Conservation (phyloP, 2,329 filamentous ascomycete species). For the Neofusicoccum umdonicola region DNA sequence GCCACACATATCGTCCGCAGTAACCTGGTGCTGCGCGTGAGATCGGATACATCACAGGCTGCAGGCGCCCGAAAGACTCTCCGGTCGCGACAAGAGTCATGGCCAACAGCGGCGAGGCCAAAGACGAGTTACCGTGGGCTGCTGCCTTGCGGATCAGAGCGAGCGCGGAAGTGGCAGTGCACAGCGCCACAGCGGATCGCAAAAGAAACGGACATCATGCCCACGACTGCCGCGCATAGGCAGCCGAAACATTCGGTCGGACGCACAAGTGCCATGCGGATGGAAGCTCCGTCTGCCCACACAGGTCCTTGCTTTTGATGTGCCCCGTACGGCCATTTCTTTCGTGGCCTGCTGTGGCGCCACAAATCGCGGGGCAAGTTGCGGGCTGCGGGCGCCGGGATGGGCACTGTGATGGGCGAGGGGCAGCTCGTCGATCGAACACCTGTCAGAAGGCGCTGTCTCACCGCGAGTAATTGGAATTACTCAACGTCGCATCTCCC, state of each 20-base stretch:
- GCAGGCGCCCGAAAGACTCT: not conserved
- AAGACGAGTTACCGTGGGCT: not conserved
- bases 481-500: not conserved
- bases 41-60: not conserved
- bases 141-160: not conserved
- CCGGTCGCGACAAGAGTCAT: not conserved
- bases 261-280: too few species aligned
- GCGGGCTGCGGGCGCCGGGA: not conserved
- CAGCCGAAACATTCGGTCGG: too few species aligned
- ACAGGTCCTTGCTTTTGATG: too few species aligned
- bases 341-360: not conserved
- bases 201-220: too few species aligned
- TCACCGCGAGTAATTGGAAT: constrained; percentile 10
- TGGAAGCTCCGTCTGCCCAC: too few species aligned
- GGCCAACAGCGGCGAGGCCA: not conserved
- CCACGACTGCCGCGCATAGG: too few species aligned
- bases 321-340: too few species aligned
- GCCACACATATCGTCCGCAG: not conserved
- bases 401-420: constrained; percentile 10
- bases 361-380: not conserved
- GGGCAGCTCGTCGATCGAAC: constrained; percentile 4
- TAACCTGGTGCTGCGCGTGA: not conserved
- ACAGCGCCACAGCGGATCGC: not conserved
- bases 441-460: constrained; percentile 3
- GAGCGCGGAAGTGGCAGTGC: not conserved